Conservation (phyloP, 192 early-diverging fungal genomes). For the Phycomyces nitens region DNA sequence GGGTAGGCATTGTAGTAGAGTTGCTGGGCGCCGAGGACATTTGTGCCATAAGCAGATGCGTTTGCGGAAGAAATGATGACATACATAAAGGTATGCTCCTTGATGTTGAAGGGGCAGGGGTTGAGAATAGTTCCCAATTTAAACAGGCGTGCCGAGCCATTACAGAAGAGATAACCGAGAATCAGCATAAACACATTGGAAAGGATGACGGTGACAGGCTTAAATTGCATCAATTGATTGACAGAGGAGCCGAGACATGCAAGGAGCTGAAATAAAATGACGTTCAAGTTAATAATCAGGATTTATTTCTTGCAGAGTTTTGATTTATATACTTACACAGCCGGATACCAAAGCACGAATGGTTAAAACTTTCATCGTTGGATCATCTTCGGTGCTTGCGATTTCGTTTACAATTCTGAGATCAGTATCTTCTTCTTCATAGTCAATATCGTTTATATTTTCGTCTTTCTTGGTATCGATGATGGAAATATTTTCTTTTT, state of each 20-base stretch:
- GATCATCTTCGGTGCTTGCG: slow-evolving; percentile 47
- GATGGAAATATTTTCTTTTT: neutral
- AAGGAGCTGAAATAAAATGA: slow-evolving; percentile 29
- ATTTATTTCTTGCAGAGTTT: too few species aligned
- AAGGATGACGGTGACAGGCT: slow-evolving; percentile 67
- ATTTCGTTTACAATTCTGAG: slow-evolving; percentile 20
- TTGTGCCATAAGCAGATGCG: slow-evolving; percentile 65
- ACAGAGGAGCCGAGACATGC: slow-evolving; percentile 53
- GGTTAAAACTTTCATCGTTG: slow-evolving; percentile 56
- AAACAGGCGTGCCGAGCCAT: slow-evolving; percentile 55
- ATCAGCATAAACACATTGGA: slow-evolving; percentile 67
- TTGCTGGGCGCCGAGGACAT: slow-evolving; percentile 62
- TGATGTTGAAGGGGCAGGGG: slow-evolving; percentile 30
- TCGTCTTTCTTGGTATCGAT: neutral
- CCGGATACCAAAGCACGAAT: slow-evolving; percentile 65
- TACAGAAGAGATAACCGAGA: slow-evolving; percentile 70
- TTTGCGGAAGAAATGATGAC: slow-evolving; percentile 68
- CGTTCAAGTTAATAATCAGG: too few species aligned
- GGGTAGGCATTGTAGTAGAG: slow-evolving; percentile 63
- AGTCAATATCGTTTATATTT: neutral
- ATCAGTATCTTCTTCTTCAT: slow-evolving; percentile 18
- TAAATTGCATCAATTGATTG: slow-evolving; percentile 77
- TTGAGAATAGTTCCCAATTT: slow-evolving; percentile 48
- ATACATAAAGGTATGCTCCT: slow-evolving; percentile 30
- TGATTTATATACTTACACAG: slow-evolving; percentile 41